Evolutionary conservation across 192 early-diverging fungal genomes (phyloP).

Genomic region (Podila clonocystis): DNA sequence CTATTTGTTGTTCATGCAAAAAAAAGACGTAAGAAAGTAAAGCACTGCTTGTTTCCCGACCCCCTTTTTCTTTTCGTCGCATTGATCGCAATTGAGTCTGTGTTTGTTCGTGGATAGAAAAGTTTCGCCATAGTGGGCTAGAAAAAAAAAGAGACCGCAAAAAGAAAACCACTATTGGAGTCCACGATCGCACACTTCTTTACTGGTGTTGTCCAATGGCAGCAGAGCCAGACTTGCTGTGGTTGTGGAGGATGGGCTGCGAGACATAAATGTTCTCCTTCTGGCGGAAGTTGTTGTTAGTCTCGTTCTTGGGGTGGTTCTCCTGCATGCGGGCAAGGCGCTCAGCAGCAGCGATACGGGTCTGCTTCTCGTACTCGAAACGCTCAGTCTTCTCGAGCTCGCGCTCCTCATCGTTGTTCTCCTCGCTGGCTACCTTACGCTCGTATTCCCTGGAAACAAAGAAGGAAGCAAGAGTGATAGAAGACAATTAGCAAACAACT

Average conservation of each 20-base stretch:
- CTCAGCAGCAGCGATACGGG: constrained; percentile 33
- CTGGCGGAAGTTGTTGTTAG: constrained; percentile 28
- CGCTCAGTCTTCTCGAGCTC: constrained; percentile 43
- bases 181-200: background rate
- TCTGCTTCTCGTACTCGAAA: constrained; percentile 46
- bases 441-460: constrained; percentile 22
- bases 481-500: background rate
- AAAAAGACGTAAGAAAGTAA: no score
- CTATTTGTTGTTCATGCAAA: no score
- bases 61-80: no score
- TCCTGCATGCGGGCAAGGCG: constrained; percentile 34
- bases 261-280: constrained; percentile 37
- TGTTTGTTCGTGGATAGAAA: no score
- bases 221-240: constrained; percentile 46
- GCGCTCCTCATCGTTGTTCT: constrained; percentile 46
- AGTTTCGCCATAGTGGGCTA: background rate
- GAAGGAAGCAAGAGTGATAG: background rate
- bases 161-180: background rate
- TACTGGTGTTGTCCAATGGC: constrained; percentile 3
- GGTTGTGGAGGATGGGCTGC: constrained; percentile 47
- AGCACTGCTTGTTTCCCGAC: no score
- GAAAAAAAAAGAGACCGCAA: background rate
- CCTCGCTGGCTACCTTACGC: constrained; percentile 13
- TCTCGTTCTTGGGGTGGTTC: constrained; percentile 33
- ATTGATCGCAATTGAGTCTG: no score